Conservation (phyloP, 1,139 yeast genomes). For the Candida mesenterica region DNA sequence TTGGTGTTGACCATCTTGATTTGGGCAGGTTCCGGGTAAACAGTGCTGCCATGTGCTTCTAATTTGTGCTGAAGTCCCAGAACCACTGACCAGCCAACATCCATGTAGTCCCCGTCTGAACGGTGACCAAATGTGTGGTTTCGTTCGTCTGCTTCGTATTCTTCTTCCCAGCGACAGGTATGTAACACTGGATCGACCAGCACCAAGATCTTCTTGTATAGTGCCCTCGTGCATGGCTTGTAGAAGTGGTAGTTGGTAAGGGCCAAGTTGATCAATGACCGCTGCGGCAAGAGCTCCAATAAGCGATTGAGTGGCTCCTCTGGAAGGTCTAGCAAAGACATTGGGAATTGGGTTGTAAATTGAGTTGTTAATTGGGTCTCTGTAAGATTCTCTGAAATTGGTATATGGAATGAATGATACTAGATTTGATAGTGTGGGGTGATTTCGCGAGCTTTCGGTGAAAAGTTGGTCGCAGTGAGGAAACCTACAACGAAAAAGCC, state of each 20-base stretch:
- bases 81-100: slow-evolving; percentile 23
- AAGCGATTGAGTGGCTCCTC: not conserved
- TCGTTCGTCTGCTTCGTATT: slow-evolving; percentile 5
- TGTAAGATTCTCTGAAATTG: too few relatives aligned
- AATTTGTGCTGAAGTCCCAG: slow-evolving; percentile 23
- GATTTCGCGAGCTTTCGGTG: too few relatives aligned
- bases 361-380: too few relatives aligned
- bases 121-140: slow-evolving; percentile 5
- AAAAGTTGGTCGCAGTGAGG: too few relatives aligned
- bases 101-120: slow-evolving; percentile 23
- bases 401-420: too few relatives aligned
- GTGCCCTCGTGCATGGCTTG: slow-evolving; percentile 30
- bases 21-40: slow-evolving; percentile 13
- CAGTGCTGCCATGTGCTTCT: slow-evolving; percentile 7
- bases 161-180: slow-evolving; percentile 8
- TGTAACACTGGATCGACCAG: slow-evolving; percentile 23
- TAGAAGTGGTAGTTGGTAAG: slow-evolving; percentile 37
- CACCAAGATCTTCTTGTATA: slow-evolving; percentile 31
- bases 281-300: slow-evolving; percentile 29
- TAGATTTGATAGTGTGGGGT: too few relatives aligned
- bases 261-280: slow-evolving; percentile 33
- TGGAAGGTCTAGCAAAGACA: slow-evolving; percentile 6
- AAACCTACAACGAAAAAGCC: too few relatives aligned
- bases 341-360: too few relatives aligned
- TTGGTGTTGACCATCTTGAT: slow-evolving; percentile 30